These are phyloP conservation scores for Neofusicoccum umdonicola DNA, from an alignment of 2,329 filamentous ascomycete genomes.

Conservation along the genomic window DNA sequence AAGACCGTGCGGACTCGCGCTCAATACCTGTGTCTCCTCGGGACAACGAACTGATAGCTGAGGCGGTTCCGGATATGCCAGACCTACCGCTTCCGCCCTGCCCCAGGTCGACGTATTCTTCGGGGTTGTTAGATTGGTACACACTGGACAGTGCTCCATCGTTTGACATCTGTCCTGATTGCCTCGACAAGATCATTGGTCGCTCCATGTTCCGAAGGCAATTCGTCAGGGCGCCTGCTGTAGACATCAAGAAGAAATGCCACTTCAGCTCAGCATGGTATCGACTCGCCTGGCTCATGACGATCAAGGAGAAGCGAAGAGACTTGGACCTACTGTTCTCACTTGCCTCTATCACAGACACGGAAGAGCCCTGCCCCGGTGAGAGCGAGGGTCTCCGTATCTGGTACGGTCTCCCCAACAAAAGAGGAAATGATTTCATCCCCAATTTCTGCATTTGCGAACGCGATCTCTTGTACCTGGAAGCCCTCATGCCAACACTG, in stretches of 20 bases:
- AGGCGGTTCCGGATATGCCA: background rate
- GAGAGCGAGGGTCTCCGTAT: constrained; percentile 55
- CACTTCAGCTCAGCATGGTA: constrained; percentile 82
- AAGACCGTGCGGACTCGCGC: background rate
- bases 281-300: constrained; percentile 79
- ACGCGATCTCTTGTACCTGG: constrained; percentile 69
- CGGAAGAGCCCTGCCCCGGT: constrained; percentile 58
- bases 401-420: constrained; percentile 76
- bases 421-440: constrained; percentile 61
- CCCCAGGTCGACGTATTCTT: constrained; percentile 60
- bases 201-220: constrained; percentile 65
- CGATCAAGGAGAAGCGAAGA: constrained; percentile 64
- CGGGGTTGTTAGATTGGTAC: constrained; percentile 74
- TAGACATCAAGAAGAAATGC: constrained; percentile 63
- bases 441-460: constrained; percentile 73
- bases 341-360: constrained; percentile 62
- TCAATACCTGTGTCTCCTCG: background rate
- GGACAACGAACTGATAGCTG: background rate
- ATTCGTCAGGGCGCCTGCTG: constrained; percentile 62
- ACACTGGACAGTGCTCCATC: constrained; percentile 67
- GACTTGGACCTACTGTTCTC: constrained; percentile 69
- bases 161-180: constrained; percentile 80
- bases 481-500: constrained; percentile 71
- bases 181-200: constrained; percentile 68
- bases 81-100: constrained; percentile 60